These are phyloP conservation scores for Recurvomyces mirabilis DNA, from an alignment of 495 filamentous ascomycete species.

Conservation along the genomic window DNA sequence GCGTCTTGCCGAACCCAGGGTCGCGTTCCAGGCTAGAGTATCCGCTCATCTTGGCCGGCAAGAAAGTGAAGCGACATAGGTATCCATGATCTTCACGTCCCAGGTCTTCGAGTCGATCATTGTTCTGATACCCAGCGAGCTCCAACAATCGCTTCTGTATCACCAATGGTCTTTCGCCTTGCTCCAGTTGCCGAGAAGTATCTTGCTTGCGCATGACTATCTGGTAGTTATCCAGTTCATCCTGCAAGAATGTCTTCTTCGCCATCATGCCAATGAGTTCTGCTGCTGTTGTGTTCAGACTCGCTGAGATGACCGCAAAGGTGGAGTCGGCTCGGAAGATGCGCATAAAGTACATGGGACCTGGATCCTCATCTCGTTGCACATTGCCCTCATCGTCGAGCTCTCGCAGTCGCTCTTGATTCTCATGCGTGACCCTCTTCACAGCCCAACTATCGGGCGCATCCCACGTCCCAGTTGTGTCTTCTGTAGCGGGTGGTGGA, in stretches of 20 bases:
- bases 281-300: conserved; percentile 66
- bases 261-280: conserved; percentile 77
- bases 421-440: conserved; percentile 55
- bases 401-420: conserved; percentile 45
- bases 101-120: conserved; percentile 82
- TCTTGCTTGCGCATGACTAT: conserved; percentile 91
- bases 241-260: conserved; percentile 82
- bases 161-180: conserved; percentile 69
- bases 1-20: conserved; percentile 63
- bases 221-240: conserved; percentile 84
- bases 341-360: conserved; percentile 74
- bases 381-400: conserved; percentile 46
- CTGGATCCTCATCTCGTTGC: conserved; percentile 53
- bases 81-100: conserved; percentile 98
- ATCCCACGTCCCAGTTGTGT: conserved; percentile 58
- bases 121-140: conserved; percentile 81
- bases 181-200: conserved; percentile 66
- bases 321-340: conserved; percentile 88
- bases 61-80: conserved; percentile 86
- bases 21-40: conserved; percentile 65
- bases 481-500: conserved; percentile 23
- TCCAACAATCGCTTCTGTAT: conserved; percentile 90
- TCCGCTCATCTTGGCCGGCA: conserved; percentile 77
- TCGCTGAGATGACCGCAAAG: conserved; percentile 78
- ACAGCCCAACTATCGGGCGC: conserved; percentile 92